Conservation (phyloP, 768 basidiomycete genomes). For the Suillus discolor region DNA sequence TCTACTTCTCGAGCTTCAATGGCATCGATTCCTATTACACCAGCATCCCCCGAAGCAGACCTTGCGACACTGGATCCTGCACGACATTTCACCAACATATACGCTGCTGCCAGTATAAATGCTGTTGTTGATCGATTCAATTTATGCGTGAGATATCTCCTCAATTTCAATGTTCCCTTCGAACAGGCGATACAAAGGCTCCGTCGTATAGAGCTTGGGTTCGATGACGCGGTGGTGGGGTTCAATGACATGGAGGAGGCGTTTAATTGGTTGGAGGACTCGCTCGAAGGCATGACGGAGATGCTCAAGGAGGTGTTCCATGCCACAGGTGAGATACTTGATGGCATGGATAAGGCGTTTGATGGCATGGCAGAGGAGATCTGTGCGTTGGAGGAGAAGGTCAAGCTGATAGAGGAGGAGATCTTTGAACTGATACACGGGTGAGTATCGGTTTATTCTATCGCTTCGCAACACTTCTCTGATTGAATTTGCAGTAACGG, state of each 20-base stretch:
- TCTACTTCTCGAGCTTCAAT: background rate
- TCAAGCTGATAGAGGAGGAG: background rate
- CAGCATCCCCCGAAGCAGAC: background rate
- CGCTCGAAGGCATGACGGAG: background rate
- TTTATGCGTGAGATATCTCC: background rate
- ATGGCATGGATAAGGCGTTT: background rate
- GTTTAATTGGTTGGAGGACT: background rate
- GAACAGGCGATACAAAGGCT: background rate
- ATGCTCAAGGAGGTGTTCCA: background rate
- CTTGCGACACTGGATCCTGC: background rate
- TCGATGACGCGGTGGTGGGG: background rate
- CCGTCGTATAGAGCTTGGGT: background rate
- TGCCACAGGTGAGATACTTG: background rate
- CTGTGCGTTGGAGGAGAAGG: background rate
- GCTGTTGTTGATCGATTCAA: background rate
- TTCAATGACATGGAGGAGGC: background rate
- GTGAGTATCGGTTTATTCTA: background rate
- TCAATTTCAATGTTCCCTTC: background rate
- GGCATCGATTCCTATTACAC: background rate
- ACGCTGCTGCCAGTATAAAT: background rate
- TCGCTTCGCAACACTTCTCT: background rate
- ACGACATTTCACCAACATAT: background rate
- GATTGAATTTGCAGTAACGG: background rate
- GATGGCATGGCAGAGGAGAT: background rate
- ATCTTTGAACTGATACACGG: background rate